Conservation (phyloP, 805 yeast genomes). For the Candida maesae region DNA sequence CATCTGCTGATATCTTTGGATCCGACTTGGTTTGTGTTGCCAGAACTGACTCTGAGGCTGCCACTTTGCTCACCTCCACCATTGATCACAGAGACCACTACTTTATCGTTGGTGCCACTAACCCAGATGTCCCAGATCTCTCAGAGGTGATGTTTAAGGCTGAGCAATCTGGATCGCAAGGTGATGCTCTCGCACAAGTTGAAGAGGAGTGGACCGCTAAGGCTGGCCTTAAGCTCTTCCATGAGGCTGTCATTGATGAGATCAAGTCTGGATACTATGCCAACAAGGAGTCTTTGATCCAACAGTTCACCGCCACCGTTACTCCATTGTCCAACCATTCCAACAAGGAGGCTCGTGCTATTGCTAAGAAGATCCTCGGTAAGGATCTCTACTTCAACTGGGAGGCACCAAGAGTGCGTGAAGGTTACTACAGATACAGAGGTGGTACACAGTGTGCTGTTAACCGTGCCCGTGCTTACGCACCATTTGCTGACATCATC, state of each 20-base stretch:
- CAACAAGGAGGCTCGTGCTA: constrained; percentile 69
- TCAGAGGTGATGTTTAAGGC: constrained; percentile 79
- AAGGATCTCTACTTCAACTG: constrained; percentile 86
- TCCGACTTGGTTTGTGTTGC: constrained; percentile 85
- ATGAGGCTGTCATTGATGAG: constrained; percentile 85
- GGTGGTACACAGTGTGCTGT: constrained; percentile 98
- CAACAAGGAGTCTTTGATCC: constrained; percentile 60
- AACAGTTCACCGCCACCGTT: constrained; percentile 62
- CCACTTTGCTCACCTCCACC: constrained; percentile 88
- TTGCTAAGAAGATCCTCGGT: constrained; percentile 75
- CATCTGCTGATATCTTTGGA: constrained; percentile 91
- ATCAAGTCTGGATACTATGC: constrained; percentile 57
- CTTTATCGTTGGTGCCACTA: constrained; percentile 87
- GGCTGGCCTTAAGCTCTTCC: constrained; percentile 85
- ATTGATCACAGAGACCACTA: constrained; percentile 94
- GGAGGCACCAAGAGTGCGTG: constrained; percentile 93
- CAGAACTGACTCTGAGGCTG: constrained; percentile 97
- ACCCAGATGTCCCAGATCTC: constrained; percentile 72
- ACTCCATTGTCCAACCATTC: constrained; percentile 75
- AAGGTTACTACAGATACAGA: constrained; percentile 92
- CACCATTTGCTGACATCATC: constrained; percentile 91
- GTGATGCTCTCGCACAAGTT: constrained; percentile 63
- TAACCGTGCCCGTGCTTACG: constrained; percentile 92
- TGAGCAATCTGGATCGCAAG: constrained; percentile 68
- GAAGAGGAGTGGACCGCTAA: constrained; percentile 79